Percentiles rank a stretch among this genome's conserved stretches.
Conservation (phyloP, 2,329 filamentous ascomycete species). For the Talaromyces rugulosus region DNA sequence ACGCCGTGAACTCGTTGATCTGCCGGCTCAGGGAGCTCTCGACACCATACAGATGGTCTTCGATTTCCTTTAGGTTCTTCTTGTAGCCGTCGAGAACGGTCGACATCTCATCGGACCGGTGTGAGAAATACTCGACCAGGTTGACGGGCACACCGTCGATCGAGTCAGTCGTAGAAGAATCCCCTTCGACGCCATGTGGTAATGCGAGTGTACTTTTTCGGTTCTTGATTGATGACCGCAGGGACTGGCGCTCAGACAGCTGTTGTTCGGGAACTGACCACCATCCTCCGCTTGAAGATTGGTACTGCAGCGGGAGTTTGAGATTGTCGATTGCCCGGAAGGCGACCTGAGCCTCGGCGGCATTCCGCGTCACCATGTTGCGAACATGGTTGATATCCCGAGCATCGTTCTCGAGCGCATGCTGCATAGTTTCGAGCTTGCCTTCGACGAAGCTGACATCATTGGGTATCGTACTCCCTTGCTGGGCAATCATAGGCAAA, state of each 20-base stretch:
- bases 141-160: conserved; percentile 54
- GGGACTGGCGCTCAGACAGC: conserved; percentile 32
- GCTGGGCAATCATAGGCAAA: conserved; percentile 58
- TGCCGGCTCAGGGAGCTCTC: conserved; percentile 58
- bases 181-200: conserved; percentile 42
- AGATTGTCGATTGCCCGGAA: conserved; percentile 73
- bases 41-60: conserved; percentile 61
- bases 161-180: conserved; percentile 35
- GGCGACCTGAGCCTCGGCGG: conserved; percentile 64
- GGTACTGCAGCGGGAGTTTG: conserved; percentile 63
- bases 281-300: conserved; percentile 44
- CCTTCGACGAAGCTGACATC: conserved; percentile 62
- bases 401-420: conserved; percentile 60
- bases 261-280: conserved; percentile 38
- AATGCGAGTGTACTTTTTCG: conserved; percentile 42
- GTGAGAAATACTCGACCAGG: conserved; percentile 61
- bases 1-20: conserved; percentile 51
- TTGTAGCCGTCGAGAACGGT: conserved; percentile 55
- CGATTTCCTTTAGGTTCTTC: conserved; percentile 59
- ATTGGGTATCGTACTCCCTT: conserved; percentile 60
- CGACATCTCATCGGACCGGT: conserved; percentile 59
- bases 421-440: conserved; percentile 60
- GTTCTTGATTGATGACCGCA: conserved; percentile 33
- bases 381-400: conserved; percentile 56
- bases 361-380: conserved; percentile 59